A percentile compares a stretch with the other conserved stretches of the same genome.
These are phyloP conservation scores for Diaporthe capsici DNA, from an alignment of 2,329 filamentous ascomycete species.

Conservation along the genomic window DNA sequence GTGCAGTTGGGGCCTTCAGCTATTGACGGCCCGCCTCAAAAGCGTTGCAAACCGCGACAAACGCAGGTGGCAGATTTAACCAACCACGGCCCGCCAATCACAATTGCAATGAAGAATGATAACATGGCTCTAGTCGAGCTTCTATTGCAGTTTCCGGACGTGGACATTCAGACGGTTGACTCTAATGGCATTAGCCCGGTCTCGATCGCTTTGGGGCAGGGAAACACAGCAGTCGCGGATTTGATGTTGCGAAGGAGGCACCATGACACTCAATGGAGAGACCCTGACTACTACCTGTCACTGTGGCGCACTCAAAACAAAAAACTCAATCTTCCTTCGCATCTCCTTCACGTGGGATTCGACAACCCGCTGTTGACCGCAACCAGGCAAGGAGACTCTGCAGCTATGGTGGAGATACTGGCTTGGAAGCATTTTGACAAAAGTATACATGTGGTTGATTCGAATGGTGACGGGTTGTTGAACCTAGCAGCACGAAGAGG, in stretches of 20 bases:
- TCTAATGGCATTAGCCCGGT: not conserved
- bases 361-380: not conserved
- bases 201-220: not conserved
- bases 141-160: not conserved
- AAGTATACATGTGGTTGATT: not conserved
- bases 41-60: too few relatives aligned
- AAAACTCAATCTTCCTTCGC: not conserved
- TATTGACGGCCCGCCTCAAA: too few relatives aligned
- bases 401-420: not conserved
- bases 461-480: not conserved
- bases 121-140: not conserved
- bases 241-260: not conserved
- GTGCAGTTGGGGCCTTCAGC: too few relatives aligned
- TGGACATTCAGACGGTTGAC: rapidly evolving
- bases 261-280: not conserved
- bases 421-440: too few relatives aligned
- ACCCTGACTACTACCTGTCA: not conserved
- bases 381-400: too few relatives aligned
- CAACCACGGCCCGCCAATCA: not conserved
- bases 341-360: too few relatives aligned
- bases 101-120: not conserved
- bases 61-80: too few relatives aligned
- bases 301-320: not conserved
- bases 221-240: not conserved
- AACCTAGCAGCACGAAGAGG: not conserved